These are phyloP conservation scores for Xylaria scruposa DNA, from an alignment of 495 filamentous ascomycete genomes.

Conservation along the genomic window DNA sequence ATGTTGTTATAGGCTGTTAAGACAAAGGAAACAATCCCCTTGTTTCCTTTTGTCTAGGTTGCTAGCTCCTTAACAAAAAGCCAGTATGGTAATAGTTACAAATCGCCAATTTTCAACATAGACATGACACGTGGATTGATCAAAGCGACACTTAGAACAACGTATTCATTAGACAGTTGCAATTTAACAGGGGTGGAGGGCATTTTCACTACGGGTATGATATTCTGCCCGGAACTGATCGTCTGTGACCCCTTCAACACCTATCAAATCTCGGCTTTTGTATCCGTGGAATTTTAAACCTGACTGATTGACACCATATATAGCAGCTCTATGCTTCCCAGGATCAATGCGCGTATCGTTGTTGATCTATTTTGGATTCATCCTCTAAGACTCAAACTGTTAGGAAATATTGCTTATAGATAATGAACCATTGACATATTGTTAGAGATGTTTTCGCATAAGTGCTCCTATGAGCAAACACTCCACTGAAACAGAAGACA, in stretches of 20 bases:
- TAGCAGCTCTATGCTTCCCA: not conserved
- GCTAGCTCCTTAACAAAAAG: not conserved
- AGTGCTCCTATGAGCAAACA: not conserved
- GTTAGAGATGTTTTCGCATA: not conserved
- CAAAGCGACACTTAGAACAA: not conserved
- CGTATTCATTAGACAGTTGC: not conserved
- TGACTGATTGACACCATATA: not conserved
- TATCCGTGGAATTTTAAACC: not conserved
- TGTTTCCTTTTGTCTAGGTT: not conserved
- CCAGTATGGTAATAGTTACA: not conserved
- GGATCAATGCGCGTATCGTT: not conserved
- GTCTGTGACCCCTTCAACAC: not conserved
- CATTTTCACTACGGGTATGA: not conserved
- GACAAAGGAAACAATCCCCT: not conserved
- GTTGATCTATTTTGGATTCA: not conserved
- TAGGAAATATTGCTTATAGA: not conserved
- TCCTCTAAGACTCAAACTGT: not conserved
- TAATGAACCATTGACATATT: not conserved
- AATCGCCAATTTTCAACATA: not conserved
- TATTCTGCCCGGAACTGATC: not conserved
- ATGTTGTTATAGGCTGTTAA: not conserved
- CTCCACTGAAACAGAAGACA: not conserved
- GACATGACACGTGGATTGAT: not conserved
- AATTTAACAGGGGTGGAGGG: too few species aligned
- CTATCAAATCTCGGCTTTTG: not conserved